Evolutionary conservation across 177 flowering plant genomes (phyloP), one percentile per base, ranked within the genome.

Genomic region (Vitis hybrid): DNA sequence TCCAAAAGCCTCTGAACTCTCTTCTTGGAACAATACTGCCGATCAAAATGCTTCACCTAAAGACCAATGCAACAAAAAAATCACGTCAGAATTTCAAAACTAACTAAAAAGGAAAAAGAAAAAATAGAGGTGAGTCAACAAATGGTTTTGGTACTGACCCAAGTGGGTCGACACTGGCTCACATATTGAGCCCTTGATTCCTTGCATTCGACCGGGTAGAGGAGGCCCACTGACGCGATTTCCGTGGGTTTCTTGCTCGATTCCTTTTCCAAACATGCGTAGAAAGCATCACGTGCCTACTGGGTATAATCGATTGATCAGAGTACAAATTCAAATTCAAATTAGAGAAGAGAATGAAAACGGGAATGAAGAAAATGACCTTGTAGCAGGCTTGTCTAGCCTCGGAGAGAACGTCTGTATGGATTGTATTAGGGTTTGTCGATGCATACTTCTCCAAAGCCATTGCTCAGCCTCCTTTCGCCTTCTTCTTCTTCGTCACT

Each of bases 41-140:
- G 78, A 82, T 94, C 98, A 62, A 94, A 94, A 87, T 92, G 98
- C 91, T 90, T 94, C 82, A 92, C 98, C 98, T 94, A 74, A 0
- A 21, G 61, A 45, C 3, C 14, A 64, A 17, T 63, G 3, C 8
- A 6, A 52, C 11, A 63, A 54, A 6, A 67, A 39, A 30, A 54
- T 51, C 1, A 39, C 7, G 14, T 15, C 4, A 58, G 14, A n/a
- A 23, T 23, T 15, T 17, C 8, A 66, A 55, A 72, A 63, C n/a
- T 8, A 56, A 7, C 11, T 6, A 26, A 51, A 51, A 55, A 17
- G 11, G 26, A 45, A 56, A 51, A 69, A 11, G 13, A 64, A n/a
- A 67, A 57, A 39, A 12, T 19, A 11, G 9, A 51, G 14, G n/a
- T 7, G 10, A 23, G 34, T 18, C 11, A 72, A 3, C 3, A 61